Evolutionary conservation across 805 yeast species (phyloP).

Genomic region (Nakazawaea molendinolei): DNA sequence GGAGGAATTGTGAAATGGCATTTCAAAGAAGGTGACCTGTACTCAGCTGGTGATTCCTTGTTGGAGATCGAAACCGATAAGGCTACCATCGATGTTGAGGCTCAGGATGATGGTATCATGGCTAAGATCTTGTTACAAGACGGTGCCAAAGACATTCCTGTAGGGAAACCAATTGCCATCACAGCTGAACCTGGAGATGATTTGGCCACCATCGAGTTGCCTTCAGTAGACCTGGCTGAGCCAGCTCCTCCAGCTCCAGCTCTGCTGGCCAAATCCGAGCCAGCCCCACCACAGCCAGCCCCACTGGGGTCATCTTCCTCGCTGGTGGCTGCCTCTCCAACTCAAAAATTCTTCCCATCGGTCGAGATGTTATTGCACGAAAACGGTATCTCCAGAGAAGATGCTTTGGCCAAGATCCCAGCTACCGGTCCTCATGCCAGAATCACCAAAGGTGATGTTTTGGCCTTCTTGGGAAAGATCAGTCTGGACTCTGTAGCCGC

Average conservation of each 20-base stretch:
- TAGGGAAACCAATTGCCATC: conserved; percentile 86
- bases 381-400: conserved; percentile 58
- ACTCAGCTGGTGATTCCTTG: conserved; percentile 75
- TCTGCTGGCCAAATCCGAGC: conserved; percentile 16
- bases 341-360: conserved; percentile 71
- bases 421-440: conserved; percentile 91
- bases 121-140: conserved; percentile 67
- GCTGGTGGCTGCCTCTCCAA: conserved; percentile 45
- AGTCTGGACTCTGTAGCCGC: conserved; percentile 43
- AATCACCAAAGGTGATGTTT: conserved; percentile 83
- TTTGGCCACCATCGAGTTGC: conserved; percentile 52
- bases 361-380: conserved; percentile 59
- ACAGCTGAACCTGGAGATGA: conserved; percentile 88
- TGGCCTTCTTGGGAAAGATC: conserved; percentile 75
- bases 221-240: conserved; percentile 32
- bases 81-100: conserved; percentile 78
- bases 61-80: conserved; percentile 84
- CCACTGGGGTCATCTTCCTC: conserved; percentile 15
- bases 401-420: conserved; percentile 63
- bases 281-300: conserved; percentile 15
- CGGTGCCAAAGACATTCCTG: conserved; percentile 77
- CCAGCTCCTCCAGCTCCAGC: conserved; percentile 18
- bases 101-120: conserved; percentile 85
- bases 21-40: conserved; percentile 66
- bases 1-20: conserved; percentile 94